Evolutionary conservation across 306 rosid genomes (phyloP).

Genomic region (Quillaja saponaria): DNA sequence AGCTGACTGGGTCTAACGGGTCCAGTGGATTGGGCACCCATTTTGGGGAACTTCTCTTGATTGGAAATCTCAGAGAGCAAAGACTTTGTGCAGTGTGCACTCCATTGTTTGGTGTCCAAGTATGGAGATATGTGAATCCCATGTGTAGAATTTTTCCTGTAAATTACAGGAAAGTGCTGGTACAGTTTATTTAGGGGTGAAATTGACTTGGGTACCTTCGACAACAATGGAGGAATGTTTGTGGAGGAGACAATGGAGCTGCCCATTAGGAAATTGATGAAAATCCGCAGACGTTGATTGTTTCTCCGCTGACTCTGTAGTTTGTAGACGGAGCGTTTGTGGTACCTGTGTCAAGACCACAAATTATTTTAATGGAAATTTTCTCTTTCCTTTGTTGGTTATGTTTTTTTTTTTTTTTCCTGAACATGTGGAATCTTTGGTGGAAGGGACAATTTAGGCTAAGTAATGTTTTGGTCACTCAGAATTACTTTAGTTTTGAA

Average conservation of each 20-base stretch:
- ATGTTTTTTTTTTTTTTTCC: no score
- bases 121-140: conserved; percentile 34
- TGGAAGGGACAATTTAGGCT: no score
- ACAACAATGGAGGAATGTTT: conserved; percentile 35
- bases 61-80: conserved; percentile 51
- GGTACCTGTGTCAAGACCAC: no score
- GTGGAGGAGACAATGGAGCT: conserved; percentile 53
- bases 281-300: no score
- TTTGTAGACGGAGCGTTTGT: no score
- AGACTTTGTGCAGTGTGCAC: conserved; percentile 39
- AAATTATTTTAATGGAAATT: no score
- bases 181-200: conserved; percentile 19
- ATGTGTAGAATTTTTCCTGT: conserved; percentile 22
- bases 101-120: conserved; percentile 34
- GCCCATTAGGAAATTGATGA: conserved; percentile 14
- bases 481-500: no score
- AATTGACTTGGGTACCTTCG: conserved; percentile 35
- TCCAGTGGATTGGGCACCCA: conserved; percentile 70
- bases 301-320: no score
- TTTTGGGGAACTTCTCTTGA: conserved; percentile 41
- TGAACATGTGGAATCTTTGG: no score
- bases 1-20: conserved; percentile 62
- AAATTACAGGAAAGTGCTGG: conserved; percentile 24
- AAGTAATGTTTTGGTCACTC: no score
- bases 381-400: no score